Conservation (phyloP, 352 stramenopile species). For the Pythium aquatile region DNA sequence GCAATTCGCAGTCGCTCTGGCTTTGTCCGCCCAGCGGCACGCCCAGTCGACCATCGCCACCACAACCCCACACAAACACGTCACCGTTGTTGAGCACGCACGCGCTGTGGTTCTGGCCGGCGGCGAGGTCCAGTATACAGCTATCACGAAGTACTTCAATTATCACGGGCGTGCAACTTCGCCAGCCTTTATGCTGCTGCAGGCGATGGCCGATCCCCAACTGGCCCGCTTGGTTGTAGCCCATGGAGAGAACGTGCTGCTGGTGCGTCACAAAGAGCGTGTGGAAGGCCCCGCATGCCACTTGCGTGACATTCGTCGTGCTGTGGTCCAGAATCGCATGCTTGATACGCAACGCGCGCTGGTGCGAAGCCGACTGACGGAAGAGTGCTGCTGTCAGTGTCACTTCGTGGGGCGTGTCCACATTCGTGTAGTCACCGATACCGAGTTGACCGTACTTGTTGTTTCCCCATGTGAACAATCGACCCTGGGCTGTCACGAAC, state of each 20-base stretch:
- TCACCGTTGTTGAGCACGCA: constrained; percentile 71
- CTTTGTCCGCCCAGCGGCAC: constrained; percentile 15
- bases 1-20: constrained; percentile 36
- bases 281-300: constrained; percentile 64
- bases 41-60: constrained; percentile 64
- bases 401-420: constrained; percentile 48
- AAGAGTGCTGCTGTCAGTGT: constrained; percentile 44
- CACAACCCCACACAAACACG: constrained; percentile 76
- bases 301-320: constrained; percentile 60
- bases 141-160: constrained; percentile 49
- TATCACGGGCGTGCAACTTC: constrained; percentile 56
- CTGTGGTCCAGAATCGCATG: constrained; percentile 49
- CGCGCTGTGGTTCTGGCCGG: constrained; percentile 71
- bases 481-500: constrained; percentile 54
- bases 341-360: constrained; percentile 53
- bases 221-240: constrained; percentile 78
- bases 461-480: constrained; percentile 72
- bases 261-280: constrained; percentile 78
- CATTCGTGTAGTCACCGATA: constrained; percentile 48
- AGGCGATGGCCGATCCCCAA: constrained; percentile 63
- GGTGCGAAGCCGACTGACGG: constrained; percentile 34
- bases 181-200: constrained; percentile 61
- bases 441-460: constrained; percentile 78
- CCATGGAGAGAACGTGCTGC: constrained; percentile 73
- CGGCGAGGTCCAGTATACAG: constrained; percentile 69